Evolutionary conservation across 192 early-diverging fungal genomes (phyloP), one percentile per base, ranked within the genome.

Genomic region (Umbelopsis ramanniana): DNA sequence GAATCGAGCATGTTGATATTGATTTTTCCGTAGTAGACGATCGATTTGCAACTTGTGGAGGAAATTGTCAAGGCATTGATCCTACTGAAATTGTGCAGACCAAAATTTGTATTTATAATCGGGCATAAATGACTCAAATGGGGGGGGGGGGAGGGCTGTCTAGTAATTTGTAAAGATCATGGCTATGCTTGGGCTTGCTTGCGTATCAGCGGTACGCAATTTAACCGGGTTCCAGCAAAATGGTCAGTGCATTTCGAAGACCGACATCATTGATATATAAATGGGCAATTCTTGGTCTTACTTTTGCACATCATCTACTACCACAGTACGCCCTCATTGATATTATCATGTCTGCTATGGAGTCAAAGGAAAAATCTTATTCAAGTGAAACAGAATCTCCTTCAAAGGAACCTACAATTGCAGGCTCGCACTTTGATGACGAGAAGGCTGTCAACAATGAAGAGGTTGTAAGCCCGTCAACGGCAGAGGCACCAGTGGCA

Each of bases 241-340:
- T 19, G 15, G 48, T 17, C 48, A 17, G 17, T 26, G 26, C 6
- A 26, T 29, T 63, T 63, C 29, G 57, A 63, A 37, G 57, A 3
- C 57, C 57, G 57, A 4, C 40, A 43, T 37, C 29, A 17, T 37
- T 35, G 57, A n/a, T 17, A 63, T 63, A 63, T 35, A 63, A 37
- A 63, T 35, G 26, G 33, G 17, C 19, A 17, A 24, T 17, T 63
- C 4, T 37, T 63, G 8, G 26, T 63, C 19, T 37, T 37, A 7
- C 33, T 37, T 12, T 29, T 37, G 26, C 3, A 14, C 17, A 3
- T 19, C 57, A 63, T 37, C 26, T 19, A 6, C 33, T 33, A 19
- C 33, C 33, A 14, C 26, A 37, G 15, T 21, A 50, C 19, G 48
- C 57, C 26, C 19, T 26, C 23, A 26, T 54, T 54, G 12, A 37